Conservation (phyloP, 768 basidiomycete genomes). For the Mycena maculata region DNA sequence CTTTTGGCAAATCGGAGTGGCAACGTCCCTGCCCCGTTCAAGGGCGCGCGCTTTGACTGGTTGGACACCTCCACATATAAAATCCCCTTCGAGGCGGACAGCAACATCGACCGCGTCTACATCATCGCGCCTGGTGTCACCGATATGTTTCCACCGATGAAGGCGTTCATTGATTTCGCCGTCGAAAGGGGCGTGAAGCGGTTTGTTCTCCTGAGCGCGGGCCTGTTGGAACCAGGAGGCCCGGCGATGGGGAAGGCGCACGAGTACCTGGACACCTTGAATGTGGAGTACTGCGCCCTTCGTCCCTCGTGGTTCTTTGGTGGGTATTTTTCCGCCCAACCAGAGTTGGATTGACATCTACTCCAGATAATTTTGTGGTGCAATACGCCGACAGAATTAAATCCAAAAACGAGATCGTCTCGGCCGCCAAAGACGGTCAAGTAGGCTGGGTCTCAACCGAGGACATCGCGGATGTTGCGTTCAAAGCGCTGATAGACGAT, state of each 20-base stretch:
- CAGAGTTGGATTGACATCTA: too few species aligned
- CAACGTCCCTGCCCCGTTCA: slow-evolving; percentile 39
- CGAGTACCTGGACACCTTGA: slow-evolving; percentile 46
- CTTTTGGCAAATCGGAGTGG: slow-evolving; percentile 47
- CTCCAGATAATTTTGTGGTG: slow-evolving; percentile 46
- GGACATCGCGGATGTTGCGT: slow-evolving; percentile 48
- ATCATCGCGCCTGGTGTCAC: slow-evolving; percentile 41
- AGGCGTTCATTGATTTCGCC: slow-evolving; percentile 48
- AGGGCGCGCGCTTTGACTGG: slow-evolving; percentile 51
- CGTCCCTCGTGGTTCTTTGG: slow-evolving; percentile 55
- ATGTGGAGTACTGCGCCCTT: slow-evolving; percentile 48
- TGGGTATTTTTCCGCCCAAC: slow-evolving; percentile 11
- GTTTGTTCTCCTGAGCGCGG: slow-evolving; percentile 47
- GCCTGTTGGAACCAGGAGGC: slow-evolving; percentile 38
- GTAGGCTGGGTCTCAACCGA: slow-evolving; percentile 45
- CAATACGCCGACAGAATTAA: slow-evolving; percentile 38
- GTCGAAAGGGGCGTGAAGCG: slow-evolving; percentile 47
- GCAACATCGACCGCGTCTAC: slow-evolving; percentile 46
- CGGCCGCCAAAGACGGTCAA: slow-evolving; percentile 43
- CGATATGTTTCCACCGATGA: slow-evolving; percentile 37
- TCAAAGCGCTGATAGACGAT: slow-evolving; percentile 42
- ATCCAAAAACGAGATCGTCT: slow-evolving; percentile 39
- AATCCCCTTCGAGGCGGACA: slow-evolving; percentile 44
- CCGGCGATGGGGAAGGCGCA: slow-evolving; percentile 46
- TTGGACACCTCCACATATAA: slow-evolving; percentile 45